Evolutionary conservation across 768 basidiomycete species (phyloP).

Genomic region (Boletus insuetus): DNA sequence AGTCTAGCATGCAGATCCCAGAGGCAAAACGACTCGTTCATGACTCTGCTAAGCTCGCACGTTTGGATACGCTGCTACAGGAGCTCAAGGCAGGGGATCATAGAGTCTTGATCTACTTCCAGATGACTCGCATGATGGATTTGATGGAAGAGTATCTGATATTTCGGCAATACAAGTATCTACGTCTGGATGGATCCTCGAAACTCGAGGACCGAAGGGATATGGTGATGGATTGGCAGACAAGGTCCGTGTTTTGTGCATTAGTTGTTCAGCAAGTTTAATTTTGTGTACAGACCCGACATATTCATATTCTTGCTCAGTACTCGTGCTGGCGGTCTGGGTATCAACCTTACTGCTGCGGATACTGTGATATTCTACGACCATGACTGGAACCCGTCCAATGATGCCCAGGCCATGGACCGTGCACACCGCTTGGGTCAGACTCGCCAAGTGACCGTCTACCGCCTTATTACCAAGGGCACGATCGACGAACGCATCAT

Average conservation of each 20-base stretch:
- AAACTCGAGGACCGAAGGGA: constrained; percentile 95
- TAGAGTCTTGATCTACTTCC: constrained; percentile 95
- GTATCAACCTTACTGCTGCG: constrained; percentile 90
- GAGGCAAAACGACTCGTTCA: constrained; percentile 93
- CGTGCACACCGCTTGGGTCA: constrained; percentile 96
- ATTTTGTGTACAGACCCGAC: constrained; percentile 50
- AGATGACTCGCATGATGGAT: constrained; percentile 99
- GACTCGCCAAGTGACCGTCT: constrained; percentile 96
- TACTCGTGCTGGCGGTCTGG: constrained; percentile 93
- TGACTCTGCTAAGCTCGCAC: constrained; percentile 94
- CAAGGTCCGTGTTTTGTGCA: constrained; percentile 55
- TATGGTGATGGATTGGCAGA: constrained; percentile 99
- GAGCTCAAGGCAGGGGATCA: constrained; percentile 93
- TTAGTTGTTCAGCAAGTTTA: neutral
- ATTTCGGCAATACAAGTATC: constrained; percentile 93
- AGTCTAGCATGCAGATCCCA: constrained; percentile 86
- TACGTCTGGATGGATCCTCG: constrained; percentile 89
- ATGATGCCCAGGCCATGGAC: constrained; percentile 98
- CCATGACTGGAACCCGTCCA: constrained; percentile 71
- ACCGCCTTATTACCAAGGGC: constrained; percentile 88
- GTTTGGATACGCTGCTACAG: constrained; percentile 83
- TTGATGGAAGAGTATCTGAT: constrained; percentile 98
- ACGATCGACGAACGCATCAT: constrained; percentile 98
- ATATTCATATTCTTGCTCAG: constrained; percentile 93
- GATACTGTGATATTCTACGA: constrained; percentile 30